A percentile compares a stretch with the other conserved stretches of the same genome.
phyloP scores from a whole-genome alignment of 805 yeast genomes.

The Myxozyma nipponensis region DNA sequence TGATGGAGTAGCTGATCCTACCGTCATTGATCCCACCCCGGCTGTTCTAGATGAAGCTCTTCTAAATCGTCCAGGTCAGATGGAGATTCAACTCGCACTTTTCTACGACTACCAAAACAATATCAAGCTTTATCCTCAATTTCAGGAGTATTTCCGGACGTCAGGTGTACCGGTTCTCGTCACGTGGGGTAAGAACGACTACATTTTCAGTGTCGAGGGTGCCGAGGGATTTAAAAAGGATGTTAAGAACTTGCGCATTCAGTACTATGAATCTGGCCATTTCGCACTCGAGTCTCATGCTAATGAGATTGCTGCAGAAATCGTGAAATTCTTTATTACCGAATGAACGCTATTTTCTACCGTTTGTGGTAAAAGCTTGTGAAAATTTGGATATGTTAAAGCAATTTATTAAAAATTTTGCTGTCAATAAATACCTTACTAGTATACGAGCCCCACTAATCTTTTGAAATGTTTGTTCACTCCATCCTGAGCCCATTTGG shows the following conservation, averaged over 20 bases:
- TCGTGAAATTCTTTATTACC: conserved; percentile 30
- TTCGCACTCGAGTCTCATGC: conserved; percentile 40
- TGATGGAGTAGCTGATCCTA: conserved; percentile 34
- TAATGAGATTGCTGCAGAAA: conserved; percentile 36
- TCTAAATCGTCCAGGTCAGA: conserved; percentile 32
- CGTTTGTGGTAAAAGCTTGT: no score
- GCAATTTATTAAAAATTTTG: background rate
- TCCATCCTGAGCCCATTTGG: background rate
- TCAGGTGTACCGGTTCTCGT: conserved; percentile 39
- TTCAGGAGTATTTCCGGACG: conserved; percentile 38
- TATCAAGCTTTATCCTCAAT: conserved; percentile 38
- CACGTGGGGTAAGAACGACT: conserved; percentile 45
- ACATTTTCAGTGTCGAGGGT: conserved; percentile 39
- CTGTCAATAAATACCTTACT: background rate
- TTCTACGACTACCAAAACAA: conserved; percentile 41
- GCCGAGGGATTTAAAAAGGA: conserved; percentile 42
- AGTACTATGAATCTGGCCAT: conserved; percentile 40
- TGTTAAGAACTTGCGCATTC: conserved; percentile 33
- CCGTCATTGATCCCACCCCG: conserved; percentile 37
- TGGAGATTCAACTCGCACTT: conserved; percentile 37
- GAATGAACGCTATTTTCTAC: no score
- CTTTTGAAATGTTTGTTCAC: conserved; percentile 6
- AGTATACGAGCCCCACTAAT: no score
- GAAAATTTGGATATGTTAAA: background rate
- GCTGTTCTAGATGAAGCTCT: conserved; percentile 36